These are phyloP conservation scores for Catunica adiposa DNA, from an alignment of 2,329 filamentous ascomycete species.

Conservation along the genomic window DNA sequence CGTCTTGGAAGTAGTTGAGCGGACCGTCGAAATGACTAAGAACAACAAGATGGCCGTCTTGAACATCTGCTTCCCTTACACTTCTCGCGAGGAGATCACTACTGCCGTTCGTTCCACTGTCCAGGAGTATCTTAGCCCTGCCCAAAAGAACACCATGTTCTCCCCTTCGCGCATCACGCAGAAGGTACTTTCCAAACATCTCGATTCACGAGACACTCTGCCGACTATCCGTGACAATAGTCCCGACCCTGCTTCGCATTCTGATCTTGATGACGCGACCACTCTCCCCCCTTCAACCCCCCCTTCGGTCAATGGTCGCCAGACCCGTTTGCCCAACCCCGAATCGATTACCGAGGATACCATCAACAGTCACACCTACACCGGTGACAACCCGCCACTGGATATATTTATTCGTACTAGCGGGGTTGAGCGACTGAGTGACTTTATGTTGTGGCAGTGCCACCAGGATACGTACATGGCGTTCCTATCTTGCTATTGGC, in stretches of 20 bases:
- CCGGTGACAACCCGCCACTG: conserved; percentile 65
- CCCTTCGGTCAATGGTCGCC: conserved; percentile 19
- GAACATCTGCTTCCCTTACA: conserved; percentile 97
- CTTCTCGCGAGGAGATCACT: conserved; percentile 87
- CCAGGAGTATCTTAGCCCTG: conserved; percentile 52
- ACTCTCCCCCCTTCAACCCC: conserved; percentile 41
- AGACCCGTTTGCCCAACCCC: conserved; percentile 44
- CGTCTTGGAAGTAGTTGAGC: conserved; percentile 75
- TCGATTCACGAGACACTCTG: conserved; percentile 30
- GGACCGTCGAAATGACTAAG: conserved; percentile 70
- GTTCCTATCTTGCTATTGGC: conserved; percentile 86
- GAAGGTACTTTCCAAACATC: conserved; percentile 59
- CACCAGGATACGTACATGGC: conserved; percentile 85
- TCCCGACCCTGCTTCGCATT: conserved; percentile 29
- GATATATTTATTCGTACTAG: conserved; percentile 87
- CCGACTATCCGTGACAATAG: conserved; percentile 34
- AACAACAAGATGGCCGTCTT: conserved; percentile 64
- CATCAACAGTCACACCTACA: conserved; percentile 75
- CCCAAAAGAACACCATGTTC: conserved; percentile 57
- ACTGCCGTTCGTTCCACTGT: conserved; percentile 78
- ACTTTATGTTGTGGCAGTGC: conserved; percentile 98
- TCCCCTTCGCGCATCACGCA: conserved; percentile 76
- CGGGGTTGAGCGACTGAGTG: conserved; percentile 78
- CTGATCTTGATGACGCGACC: conserved; percentile 36
- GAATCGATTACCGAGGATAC: conserved; percentile 76